These are phyloP conservation scores for Trichoderma endophyticum DNA, from an alignment of 2,329 filamentous ascomycete species.

Conservation along the genomic window DNA sequence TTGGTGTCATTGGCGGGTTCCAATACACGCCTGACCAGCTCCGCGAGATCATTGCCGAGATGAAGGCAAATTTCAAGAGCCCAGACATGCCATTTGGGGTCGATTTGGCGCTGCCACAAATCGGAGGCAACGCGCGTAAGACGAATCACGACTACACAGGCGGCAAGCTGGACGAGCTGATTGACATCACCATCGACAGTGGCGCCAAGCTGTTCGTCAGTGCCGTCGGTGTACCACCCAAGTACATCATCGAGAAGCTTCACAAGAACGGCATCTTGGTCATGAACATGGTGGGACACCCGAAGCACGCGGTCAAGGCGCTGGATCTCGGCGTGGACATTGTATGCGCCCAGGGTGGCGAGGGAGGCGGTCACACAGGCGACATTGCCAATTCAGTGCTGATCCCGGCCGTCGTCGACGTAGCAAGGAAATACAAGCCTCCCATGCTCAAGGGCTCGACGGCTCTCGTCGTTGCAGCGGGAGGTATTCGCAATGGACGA, in stretches of 20 bases:
- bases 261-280: slow-evolving; percentile 78
- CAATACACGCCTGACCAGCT: slow-evolving; percentile 73
- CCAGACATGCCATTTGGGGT: slow-evolving; percentile 81
- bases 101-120: slow-evolving; percentile 85
- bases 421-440: slow-evolving; percentile 69
- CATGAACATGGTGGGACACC: slow-evolving; percentile 98
- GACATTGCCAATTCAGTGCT: slow-evolving; percentile 83
- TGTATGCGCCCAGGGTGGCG: slow-evolving; percentile 86
- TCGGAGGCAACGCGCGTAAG: slow-evolving; percentile 77
- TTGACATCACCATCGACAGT: slow-evolving; percentile 80
- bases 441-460: slow-evolving; percentile 64
- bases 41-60: slow-evolving; percentile 76
- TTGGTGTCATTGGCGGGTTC: slow-evolving; percentile 71
- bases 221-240: slow-evolving; percentile 83
- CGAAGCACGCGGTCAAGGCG: slow-evolving; percentile 86
- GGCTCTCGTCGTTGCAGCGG: slow-evolving; percentile 82
- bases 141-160: slow-evolving; percentile 96
- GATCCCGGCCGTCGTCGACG: slow-evolving; percentile 82
- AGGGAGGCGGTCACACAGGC: slow-evolving; percentile 91
- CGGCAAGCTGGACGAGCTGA: slow-evolving; percentile 81
- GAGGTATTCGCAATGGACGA: slow-evolving; percentile 80
- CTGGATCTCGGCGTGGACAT: slow-evolving; percentile 84
- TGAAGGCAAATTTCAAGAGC: slow-evolving; percentile 68
- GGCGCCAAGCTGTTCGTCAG: slow-evolving; percentile 83
- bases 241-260: slow-evolving; percentile 67